Evolutionary conservation across 495 filamentous ascomycete species (phyloP).

Genomic region (Echria macrotheca): DNA sequence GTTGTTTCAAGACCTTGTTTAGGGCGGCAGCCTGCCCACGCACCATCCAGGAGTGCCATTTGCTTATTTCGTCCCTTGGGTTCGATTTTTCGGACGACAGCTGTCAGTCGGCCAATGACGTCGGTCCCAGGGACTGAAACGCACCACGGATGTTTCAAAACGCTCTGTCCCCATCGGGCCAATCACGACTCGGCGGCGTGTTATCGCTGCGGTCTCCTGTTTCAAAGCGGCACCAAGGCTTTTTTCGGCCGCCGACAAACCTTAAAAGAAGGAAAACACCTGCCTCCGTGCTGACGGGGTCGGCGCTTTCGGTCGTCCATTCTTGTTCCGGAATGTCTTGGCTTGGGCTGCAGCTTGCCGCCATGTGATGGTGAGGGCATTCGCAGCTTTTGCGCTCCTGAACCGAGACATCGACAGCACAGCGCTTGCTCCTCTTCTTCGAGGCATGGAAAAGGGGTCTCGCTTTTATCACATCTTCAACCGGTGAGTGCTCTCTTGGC

Average conservation of each 20-base stretch:
- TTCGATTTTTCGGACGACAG: neutral
- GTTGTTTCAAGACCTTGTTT: conserved; percentile 5
- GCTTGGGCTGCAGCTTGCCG: too few species aligned
- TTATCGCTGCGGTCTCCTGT: neutral
- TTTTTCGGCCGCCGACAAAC: neutral
- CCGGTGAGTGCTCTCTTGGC: too few species aligned
- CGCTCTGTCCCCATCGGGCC: neutral
- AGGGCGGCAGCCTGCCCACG: neutral
- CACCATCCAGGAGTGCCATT: neutral
- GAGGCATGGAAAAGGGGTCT: too few species aligned
- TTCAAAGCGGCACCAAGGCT: neutral
- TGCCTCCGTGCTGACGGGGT: too few species aligned
- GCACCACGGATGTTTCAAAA: conserved; percentile 4
- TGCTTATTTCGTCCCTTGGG: neutral
- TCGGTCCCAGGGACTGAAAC: neutral
- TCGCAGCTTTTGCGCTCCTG: too few species aligned
- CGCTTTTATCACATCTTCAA: too few species aligned
- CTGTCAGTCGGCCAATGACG: neutral
- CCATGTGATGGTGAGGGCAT: too few species aligned
- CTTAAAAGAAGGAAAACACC: neutral
- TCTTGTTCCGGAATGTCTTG: too few species aligned
- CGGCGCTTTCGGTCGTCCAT: too few species aligned
- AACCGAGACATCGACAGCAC: too few species aligned
- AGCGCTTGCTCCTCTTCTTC: too few species aligned
- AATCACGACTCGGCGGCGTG: neutral